These are phyloP conservation scores for Chenopodium album DNA, from an alignment of 148 eudicot species.

Conservation along the genomic window DNA sequence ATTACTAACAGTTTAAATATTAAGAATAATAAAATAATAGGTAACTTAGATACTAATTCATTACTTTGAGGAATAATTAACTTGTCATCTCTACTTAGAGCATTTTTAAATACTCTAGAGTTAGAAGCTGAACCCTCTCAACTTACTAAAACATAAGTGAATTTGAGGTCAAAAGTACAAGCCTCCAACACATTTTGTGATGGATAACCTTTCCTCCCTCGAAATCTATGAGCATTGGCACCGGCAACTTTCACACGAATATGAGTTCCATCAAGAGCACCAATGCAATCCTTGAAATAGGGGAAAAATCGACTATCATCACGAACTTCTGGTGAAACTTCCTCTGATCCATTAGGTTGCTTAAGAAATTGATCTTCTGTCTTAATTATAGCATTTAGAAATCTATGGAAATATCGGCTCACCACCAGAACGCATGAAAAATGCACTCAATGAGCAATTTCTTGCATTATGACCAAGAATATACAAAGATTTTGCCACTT, in stretches of 20 bases:
- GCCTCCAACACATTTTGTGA: background rate
- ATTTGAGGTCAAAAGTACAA: background rate
- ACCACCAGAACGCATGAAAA: too few species aligned
- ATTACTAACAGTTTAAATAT: too few species aligned
- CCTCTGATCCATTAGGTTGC: background rate
- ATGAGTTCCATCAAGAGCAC: background rate
- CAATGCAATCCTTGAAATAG: background rate
- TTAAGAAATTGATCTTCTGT: constrained; percentile 1
- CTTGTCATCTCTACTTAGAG: background rate
- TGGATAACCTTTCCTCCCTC: background rate
- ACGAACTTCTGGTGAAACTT: background rate
- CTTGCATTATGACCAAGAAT: too few species aligned
- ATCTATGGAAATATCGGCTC: background rate
- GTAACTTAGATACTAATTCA: too few species aligned
- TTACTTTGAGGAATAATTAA: too few species aligned
- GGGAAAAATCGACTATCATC: background rate
- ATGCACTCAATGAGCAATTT: too few species aligned
- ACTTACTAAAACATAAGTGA: background rate
- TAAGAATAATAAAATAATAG: too few species aligned
- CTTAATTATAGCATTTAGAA: background rate
- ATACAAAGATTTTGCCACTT: too few species aligned
- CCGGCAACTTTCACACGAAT: constrained; percentile 1
- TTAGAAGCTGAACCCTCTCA: background rate
- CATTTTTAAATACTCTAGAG: background rate
- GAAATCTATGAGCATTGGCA: background rate